Conservation (phyloP, 2,329 filamentous ascomycete genomes). For the Alternaria angustiovoidea region DNA sequence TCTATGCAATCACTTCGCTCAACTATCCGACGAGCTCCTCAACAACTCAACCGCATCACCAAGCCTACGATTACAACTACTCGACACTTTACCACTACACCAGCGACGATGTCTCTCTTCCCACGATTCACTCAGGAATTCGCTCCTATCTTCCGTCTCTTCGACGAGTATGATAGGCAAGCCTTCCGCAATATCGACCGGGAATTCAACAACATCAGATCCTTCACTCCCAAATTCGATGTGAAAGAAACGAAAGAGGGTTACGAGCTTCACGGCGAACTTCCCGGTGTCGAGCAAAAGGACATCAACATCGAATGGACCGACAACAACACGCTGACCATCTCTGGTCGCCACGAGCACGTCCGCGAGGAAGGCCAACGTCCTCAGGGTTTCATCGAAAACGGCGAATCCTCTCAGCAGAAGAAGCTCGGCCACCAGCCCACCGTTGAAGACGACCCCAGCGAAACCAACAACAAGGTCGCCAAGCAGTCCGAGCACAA, state of each 20-base stretch:
- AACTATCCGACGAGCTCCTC: constrained; percentile 42
- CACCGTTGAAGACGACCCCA: constrained; percentile 70
- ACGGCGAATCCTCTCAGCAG: constrained; percentile 25
- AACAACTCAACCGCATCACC: constrained; percentile 40
- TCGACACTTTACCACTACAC: constrained; percentile 33
- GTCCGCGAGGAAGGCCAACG: constrained; percentile 65
- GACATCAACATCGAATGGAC: constrained; percentile 81
- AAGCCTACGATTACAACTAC: constrained; percentile 33
- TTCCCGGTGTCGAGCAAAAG: constrained; percentile 77
- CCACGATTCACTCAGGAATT: constrained; percentile 53
- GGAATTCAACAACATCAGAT: constrained; percentile 49
- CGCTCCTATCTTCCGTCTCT: constrained; percentile 57
- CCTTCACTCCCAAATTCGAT: constrained; percentile 81
- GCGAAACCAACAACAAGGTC: constrained; percentile 33
- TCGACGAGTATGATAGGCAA: constrained; percentile 57
- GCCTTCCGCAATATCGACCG: constrained; percentile 39
- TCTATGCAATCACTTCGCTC: constrained; percentile 50
- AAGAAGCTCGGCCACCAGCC: constrained; percentile 53
- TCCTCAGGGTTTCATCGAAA: constrained; percentile 59
- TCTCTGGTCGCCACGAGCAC: constrained; percentile 75
- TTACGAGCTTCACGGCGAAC: constrained; percentile 82
- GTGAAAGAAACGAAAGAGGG: constrained; percentile 72
- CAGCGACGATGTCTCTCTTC: constrained; percentile 53
- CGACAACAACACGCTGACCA: constrained; percentile 74
- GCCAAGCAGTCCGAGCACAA: constrained; percentile 46